Percentiles rank a stretch among this genome's conserved stretches.
Conservation (phyloP, 192 early-diverging fungal species). For the Backusella tuberculispora region DNA sequence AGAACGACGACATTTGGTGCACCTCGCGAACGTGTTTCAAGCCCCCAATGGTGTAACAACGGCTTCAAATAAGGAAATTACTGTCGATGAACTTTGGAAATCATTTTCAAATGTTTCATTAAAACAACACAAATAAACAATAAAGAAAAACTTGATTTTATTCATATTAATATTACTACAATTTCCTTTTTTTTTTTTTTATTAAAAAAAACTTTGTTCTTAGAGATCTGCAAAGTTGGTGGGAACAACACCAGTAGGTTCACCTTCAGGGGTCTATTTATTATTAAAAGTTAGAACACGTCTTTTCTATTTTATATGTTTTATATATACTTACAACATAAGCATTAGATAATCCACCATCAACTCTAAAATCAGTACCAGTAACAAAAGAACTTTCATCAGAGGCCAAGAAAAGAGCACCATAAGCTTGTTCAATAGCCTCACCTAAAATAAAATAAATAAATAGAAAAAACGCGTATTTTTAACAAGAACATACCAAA, state of each 20-base stretch:
- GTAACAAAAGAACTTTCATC: slow-evolving; percentile 80
- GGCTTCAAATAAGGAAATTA: background rate
- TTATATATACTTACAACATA: slow-evolving; percentile 58
- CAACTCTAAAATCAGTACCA: slow-evolving; percentile 81
- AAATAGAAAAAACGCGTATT: background rate
- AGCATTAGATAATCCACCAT: slow-evolving; percentile 80
- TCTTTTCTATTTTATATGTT: background rate
- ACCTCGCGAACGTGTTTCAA: slow-evolving; percentile 27
- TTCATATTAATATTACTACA: background rate
- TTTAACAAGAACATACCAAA: slow-evolving; percentile 59
- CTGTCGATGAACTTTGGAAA: background rate
- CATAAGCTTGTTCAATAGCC: slow-evolving; percentile 84
- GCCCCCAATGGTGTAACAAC: slow-evolving; percentile 9
- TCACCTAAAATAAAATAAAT: slow-evolving; percentile 53
- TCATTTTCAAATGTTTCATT: background rate
- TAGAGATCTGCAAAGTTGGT: slow-evolving; percentile 38
- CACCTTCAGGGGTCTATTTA: slow-evolving; percentile 51
- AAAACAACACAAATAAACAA: background rate
- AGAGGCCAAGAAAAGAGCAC: slow-evolving; percentile 81
- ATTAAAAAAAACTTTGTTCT: too few species aligned
- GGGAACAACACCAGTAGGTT: slow-evolving; percentile 38
- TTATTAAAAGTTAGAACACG: background rate
- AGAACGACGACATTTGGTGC: slow-evolving; percentile 20
- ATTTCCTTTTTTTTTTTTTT: background rate
- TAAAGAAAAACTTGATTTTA: too few species aligned